Percentiles rank a stretch among this genome's conserved stretches.
Conservation (phyloP, 2,329 filamentous ascomycete species). For the Periconia sp. region DNA sequence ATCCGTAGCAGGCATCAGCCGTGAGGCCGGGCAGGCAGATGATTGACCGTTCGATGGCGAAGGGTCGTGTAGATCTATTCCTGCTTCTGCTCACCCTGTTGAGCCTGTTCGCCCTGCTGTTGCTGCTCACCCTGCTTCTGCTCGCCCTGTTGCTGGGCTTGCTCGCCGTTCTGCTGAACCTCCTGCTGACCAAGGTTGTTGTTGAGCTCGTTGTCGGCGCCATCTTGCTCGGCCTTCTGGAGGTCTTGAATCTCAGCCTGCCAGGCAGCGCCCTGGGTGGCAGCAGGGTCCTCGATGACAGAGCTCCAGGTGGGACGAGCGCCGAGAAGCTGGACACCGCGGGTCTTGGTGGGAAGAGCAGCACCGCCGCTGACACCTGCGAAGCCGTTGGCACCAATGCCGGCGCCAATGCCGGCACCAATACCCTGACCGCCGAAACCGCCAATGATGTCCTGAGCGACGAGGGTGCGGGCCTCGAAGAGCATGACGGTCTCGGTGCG, state of each 20-base stretch:
- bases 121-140: conserved; percentile 6
- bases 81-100: conserved; percentile 2
- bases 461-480: conserved; percentile 25
- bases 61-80: background rate
- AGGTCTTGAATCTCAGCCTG: conserved; percentile 27
- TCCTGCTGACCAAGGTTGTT: conserved; percentile 20
- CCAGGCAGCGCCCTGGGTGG: conserved; percentile 29
- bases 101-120: conserved; percentile 2
- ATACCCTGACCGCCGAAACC: too few relatives aligned
- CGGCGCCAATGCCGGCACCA: conserved; percentile 12
- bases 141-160: conserved; percentile 6
- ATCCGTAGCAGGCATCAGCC: background rate
- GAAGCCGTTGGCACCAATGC: conserved; percentile 16
- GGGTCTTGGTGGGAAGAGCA: conserved; percentile 25
- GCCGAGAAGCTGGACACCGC: conserved; percentile 29
- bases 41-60: background rate
- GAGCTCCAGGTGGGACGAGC: conserved; percentile 27
- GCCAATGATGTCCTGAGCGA: conserved; percentile 29
- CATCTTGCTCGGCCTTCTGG: conserved; percentile 24
- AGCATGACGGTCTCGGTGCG: conserved; percentile 34
- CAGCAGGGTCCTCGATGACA: conserved; percentile 31
- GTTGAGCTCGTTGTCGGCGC: conserved; percentile 25
- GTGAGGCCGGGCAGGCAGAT: background rate
- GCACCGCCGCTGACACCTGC: conserved; percentile 14
- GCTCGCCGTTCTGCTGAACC: conserved; percentile 12